These are phyloP conservation scores for Neophaeococcomyces aloes DNA, from an alignment of 2,329 filamentous ascomycete genomes.

Conservation along the genomic window DNA sequence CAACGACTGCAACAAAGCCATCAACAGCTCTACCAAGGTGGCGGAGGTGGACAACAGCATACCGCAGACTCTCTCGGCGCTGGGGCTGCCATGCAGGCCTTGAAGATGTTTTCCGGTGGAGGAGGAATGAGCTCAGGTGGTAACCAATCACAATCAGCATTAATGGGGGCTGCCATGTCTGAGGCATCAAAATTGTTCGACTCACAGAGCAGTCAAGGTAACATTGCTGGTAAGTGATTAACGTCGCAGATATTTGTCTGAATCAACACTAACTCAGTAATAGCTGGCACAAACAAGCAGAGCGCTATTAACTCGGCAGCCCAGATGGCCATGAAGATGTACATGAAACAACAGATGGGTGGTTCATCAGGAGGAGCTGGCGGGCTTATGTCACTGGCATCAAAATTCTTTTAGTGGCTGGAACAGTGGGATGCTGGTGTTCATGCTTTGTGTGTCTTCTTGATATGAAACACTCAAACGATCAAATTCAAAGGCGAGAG, in stretches of 20 bases:
- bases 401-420: constrained; percentile 44
- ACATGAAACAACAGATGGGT: constrained; percentile 63
- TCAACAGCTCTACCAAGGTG: constrained; percentile 58
- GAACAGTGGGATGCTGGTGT: neutral
- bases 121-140: constrained; percentile 44
- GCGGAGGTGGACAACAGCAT: constrained; percentile 38
- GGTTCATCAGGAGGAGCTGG: constrained; percentile 35
- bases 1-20: constrained; percentile 56
- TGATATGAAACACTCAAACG: too few relatives aligned
- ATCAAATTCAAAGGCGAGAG: too few relatives aligned
- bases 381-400: constrained; percentile 48
- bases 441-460: neutral
- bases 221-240: constrained; percentile 32
- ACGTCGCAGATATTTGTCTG: neutral
- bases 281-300: constrained; percentile 59
- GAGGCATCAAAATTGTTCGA: constrained; percentile 73
- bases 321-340: constrained; percentile 84
- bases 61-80: constrained; percentile 32
- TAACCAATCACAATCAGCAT: constrained; percentile 69
- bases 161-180: constrained; percentile 79
- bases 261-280: neutral
- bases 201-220: constrained; percentile 46
- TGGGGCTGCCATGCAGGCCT: constrained; percentile 49
- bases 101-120: constrained; percentile 56
- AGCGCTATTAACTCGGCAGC: constrained; percentile 67